Evolutionary conservation across 208 protist species (phyloP).

Genomic region (Acanthamoeba culbertsoni): DNA sequence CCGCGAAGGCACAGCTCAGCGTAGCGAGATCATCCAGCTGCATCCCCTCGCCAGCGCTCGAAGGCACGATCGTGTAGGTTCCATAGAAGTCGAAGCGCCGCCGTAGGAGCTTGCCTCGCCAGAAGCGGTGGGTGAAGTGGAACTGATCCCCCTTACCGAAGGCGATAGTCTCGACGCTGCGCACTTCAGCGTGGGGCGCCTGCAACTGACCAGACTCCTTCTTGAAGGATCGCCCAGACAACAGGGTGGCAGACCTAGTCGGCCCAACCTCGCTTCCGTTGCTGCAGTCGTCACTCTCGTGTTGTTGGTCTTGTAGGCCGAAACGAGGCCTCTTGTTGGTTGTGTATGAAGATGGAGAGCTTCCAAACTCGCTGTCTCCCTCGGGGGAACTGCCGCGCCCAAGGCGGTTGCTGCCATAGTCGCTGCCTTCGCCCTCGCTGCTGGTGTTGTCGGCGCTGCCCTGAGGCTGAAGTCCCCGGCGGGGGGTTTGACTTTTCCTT

Average conservation of each 20-base stretch:
- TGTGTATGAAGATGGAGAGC: too few species aligned
- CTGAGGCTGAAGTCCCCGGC: background rate
- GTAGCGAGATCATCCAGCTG: background rate
- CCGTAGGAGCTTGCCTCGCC: constrained; percentile 39
- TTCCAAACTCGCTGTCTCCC: too few species aligned
- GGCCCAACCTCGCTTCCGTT: background rate
- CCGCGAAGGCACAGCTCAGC: background rate
- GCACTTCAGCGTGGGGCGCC: background rate
- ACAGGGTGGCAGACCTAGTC: background rate
- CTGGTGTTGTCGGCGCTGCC: background rate
- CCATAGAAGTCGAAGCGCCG: constrained; percentile 37
- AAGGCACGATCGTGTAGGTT: constrained; percentile 25
- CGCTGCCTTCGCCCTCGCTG: constrained; percentile 29
- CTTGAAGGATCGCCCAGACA: constrained; percentile 15
- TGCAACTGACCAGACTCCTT: constrained; percentile 25
- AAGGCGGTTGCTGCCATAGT: background rate
- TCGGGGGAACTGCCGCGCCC: too few species aligned
- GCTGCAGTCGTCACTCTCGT: constrained; percentile 18
- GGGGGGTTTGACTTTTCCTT: constrained; percentile 25
- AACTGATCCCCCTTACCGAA: constrained; percentile 6
- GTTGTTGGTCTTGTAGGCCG: background rate
- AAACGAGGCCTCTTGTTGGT: constrained; percentile 11
- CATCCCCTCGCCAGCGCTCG: background rate
- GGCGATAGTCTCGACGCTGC: background rate
- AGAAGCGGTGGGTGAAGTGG: constrained; percentile 52